A percentile compares a stretch with the other conserved stretches of the same genome.
Evolutionary conservation across 306 rosid genomes (phyloP).

Genomic region (Calophaca sinica): DNA sequence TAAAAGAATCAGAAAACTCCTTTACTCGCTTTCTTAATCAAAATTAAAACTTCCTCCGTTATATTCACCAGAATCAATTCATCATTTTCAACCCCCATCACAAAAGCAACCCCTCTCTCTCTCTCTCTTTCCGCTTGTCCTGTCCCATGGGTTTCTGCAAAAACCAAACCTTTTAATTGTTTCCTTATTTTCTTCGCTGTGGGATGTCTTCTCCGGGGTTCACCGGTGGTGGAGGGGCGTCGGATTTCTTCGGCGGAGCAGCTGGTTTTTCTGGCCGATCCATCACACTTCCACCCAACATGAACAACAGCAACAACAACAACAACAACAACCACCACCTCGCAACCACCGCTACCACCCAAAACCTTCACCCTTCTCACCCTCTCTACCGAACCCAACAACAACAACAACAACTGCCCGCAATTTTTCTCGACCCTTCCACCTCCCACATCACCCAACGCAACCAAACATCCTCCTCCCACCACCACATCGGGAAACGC

Average conservation of each 20-base stretch:
- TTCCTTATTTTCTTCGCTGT: conserved; percentile 16
- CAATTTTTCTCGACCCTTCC: conserved; percentile 60
- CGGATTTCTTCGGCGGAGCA: conserved; percentile 57
- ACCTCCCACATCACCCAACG: conserved; percentile 57
- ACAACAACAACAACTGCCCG: conserved; percentile 56
- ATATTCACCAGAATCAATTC: conserved; percentile 55
- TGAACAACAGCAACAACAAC: background rate
- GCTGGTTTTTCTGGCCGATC: conserved; percentile 54
- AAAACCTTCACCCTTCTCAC: conserved; percentile 48
- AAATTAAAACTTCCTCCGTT: conserved; percentile 43
- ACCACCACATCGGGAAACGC: conserved; percentile 60
- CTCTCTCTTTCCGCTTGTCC: background rate
- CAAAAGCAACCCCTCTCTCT: conserved; percentile 41
- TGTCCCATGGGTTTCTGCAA: conserved; percentile 60
- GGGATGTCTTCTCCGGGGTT: conserved; percentile 79
- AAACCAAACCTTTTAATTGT: conserved; percentile 48
- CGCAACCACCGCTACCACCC: conserved; percentile 37
- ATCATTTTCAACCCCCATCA: conserved; percentile 11
- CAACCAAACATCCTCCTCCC: conserved; percentile 31
- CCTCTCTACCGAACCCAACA: conserved; percentile 64
- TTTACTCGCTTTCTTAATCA: conserved; percentile 40
- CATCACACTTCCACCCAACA: background rate
- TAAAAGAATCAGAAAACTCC: background rate
- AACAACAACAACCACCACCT: background rate
- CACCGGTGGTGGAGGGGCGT: conserved; percentile 65